Evolutionary conservation across 2,329 filamentous ascomycete genomes (phyloP).

Genomic region (Atkinsonella hypoxylon): DNA sequence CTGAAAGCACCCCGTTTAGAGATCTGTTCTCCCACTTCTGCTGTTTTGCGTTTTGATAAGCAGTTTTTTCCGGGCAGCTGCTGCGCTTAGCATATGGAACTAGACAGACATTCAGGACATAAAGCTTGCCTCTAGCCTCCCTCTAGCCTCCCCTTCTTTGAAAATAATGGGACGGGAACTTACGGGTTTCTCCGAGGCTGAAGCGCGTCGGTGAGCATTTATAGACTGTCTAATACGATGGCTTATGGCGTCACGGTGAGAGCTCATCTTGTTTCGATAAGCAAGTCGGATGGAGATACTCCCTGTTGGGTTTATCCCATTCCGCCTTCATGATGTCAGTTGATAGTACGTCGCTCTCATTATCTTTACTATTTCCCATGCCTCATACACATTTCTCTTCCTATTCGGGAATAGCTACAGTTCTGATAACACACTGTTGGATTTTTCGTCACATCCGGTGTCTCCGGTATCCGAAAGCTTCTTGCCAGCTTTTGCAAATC

Average conservation of each 20-base stretch:
- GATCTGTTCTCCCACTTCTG: constrained; percentile 30
- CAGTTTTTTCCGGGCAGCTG: constrained; percentile 38
- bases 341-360: not conserved
- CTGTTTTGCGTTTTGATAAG: constrained; percentile 38
- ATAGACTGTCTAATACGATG: constrained; percentile 44
- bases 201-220: constrained; percentile 44
- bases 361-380: not conserved
- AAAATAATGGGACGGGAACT: constrained; percentile 9
- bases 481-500: no score
- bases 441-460: no score
- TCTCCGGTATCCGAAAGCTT: no score
- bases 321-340: not conserved
- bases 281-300: constrained; percentile 33
- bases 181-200: constrained; percentile 35
- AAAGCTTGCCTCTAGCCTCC: no score
- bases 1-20: constrained; percentile 10
- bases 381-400: not conserved
- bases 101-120: constrained; percentile 9
- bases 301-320: not conserved
- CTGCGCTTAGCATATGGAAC: constrained; percentile 44
- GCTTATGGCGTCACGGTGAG: constrained; percentile 45
- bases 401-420: not conserved
- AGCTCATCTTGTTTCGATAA: constrained; percentile 35
- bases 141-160: no score
- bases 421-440: no score